Evolutionary conservation across 257 asterid genomes (phyloP), one percentile per base, ranked within the genome.

Genomic region (Rubia yunnanensis): DNA sequence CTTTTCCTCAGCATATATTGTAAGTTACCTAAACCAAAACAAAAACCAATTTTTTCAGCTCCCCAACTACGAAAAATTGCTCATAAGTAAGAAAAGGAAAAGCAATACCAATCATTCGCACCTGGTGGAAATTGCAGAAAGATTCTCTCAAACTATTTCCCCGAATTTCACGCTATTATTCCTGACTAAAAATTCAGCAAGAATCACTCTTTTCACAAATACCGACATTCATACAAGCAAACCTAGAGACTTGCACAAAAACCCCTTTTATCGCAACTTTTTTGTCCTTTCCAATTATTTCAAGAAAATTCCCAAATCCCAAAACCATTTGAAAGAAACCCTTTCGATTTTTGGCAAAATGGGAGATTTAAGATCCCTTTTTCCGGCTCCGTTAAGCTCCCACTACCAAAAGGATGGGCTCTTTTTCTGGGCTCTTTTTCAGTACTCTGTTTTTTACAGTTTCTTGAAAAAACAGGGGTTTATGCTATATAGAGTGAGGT

Each of bases 211-310:
- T 69, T 56, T 76, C 71, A 39, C 54, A 15, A 73, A 68, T 74
- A 76, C 85, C 78, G 86, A 86, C 87, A 79, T 55, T 81, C 70
- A 73, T 66, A 75, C 70, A 84, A 69, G 70, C 84, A 79, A 68
- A 84, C 81, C 77, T 79, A 84, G 60, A 63, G 41, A 30, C 50
- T 41, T 14, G 8, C 57, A 69, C 77, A 68, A 23, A 82, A 66
- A 70, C 38, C 64, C 59, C 59, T 48, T 67, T 46, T 28, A 35
- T 53, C 59, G n/a, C 70, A 60, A 54, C 53, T 72, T 64, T 72
- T 64, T 59, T 69, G 68, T 76, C 77, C 76, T 72, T 64, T 62
- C 17, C 52, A 44, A 44, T 44, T 44, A 44, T 44, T 44, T 44
- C 52, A 44, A 44, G 52, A 15, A 44, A 44, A 44, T 14, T 56